Evolutionary conservation across 2,329 filamentous ascomycete species (phyloP).

Genomic region (Colletotrichum brevisporum): DNA sequence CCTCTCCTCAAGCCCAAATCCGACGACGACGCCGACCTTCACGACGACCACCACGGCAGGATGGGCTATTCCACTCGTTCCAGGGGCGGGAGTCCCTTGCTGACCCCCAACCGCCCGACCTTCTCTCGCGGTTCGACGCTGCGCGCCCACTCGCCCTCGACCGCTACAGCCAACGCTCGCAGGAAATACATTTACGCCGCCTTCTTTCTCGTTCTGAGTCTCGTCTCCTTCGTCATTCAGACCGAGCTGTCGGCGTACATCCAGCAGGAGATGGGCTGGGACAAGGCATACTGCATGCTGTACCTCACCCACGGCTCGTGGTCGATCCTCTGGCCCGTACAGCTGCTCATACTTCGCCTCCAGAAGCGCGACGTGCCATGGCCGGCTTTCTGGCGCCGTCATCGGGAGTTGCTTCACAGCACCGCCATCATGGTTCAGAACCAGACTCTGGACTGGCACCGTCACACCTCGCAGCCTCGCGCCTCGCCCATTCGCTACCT

Average conservation of each 20-base stretch:
- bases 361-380: constrained; percentile 86
- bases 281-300: constrained; percentile 99
- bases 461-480: constrained; percentile 52
- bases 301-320: constrained; percentile 97
- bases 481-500: constrained; percentile 76
- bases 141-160: constrained; percentile 75
- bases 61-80: constrained; percentile 37
- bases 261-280: constrained; percentile 91
- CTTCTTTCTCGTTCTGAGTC: constrained; percentile 84
- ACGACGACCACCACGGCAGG: constrained; percentile 43
- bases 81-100: constrained; percentile 37
- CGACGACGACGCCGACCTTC: constrained; percentile 48
- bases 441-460: constrained; percentile 77
- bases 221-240: constrained; percentile 92
- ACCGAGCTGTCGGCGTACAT: constrained; percentile 97
- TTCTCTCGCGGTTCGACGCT: constrained; percentile 74
- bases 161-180: constrained; percentile 67
- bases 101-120: constrained; percentile 42
- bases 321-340: constrained; percentile 88
- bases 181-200: constrained; percentile 90
- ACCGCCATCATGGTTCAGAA: constrained; percentile 87
- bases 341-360: constrained; percentile 83
- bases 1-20: constrained; percentile 56
- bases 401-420: constrained; percentile 64
- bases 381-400: constrained; percentile 84